Base-by-base conservation (phyloP, 83 land plant genomes). In the Larix sibirica region DNA sequence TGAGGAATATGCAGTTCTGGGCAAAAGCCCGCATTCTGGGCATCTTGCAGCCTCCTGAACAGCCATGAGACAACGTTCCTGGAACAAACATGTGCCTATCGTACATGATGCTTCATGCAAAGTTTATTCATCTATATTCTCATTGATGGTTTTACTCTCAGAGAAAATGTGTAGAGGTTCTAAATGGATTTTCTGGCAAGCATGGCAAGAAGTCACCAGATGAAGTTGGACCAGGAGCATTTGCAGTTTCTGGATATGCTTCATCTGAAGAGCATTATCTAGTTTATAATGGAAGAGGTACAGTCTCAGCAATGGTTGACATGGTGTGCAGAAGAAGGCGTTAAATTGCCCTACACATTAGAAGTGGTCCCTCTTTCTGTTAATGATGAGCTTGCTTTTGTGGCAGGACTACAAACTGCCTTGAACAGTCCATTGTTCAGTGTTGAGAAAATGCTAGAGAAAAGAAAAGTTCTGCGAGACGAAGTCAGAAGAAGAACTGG, bases 271-370 rank as follows among this genome's bases (percentile, higher is more conserved):
- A 92, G 62, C 88, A 87, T 83, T 97, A 95, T 81, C 83, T 94
- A n/a, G 60, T 76, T 62, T 92, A 83, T 67, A 79, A 86, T 81
- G 81, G 87, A 38, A 87, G 82, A 85, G 96, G 97, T 40, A 20
- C 99, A 98, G 86, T 90, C 86, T 54, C 86, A 91, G 71, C 94
- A 94, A 86, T 98, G 99, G 99, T 81, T 88, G 63, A 82, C 89
- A 54, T 98, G 99, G 99, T 87, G 93, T 66, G 69, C 81, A 59
- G 87, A 90, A 85, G 99, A 98, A 79, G 88, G 83, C 13, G 84
- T 98, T 73, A 81, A 84, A 65, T 81, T 98, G 61, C 89, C 89
- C 21, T 81, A 87, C 68, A 80, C 78, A 62, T 83, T 90, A 28
- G 83, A 83, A 63, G 50, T 94, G 76, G 90, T 98, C 28, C 90